Evolutionary conservation across 169 alveolate genomes (phyloP).

Genomic region (Eimeria acervulina): DNA sequence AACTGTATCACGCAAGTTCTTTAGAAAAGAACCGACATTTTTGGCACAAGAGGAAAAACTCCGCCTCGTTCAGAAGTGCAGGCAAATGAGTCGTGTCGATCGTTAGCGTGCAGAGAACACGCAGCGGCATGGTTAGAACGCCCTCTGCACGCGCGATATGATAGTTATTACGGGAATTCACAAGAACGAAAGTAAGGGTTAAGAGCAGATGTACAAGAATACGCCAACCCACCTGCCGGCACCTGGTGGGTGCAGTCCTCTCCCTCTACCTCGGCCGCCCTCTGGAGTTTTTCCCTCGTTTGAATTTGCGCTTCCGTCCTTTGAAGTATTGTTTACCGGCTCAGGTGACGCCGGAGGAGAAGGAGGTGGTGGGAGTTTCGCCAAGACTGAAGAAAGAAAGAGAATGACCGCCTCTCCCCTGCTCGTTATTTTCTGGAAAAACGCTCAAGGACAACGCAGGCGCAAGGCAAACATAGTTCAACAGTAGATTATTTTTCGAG

Average conservation of each 20-base stretch:
- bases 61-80: background rate
- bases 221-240: conserved; percentile 39
- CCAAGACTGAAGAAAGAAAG: conserved; percentile 8
- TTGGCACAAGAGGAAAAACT: background rate
- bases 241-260: conserved; percentile 55
- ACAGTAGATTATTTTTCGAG: background rate
- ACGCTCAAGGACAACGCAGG: background rate
- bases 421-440: conserved; percentile 41
- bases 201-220: no score
- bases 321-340: background rate
- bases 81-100: background rate
- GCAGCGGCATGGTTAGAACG: background rate
- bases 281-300: background rate
- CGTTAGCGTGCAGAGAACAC: background rate
- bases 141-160: background rate
- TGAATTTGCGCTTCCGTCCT: background rate
- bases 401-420: conserved; percentile 35
- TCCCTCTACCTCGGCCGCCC: conserved; percentile 39
- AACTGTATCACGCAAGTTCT: background rate
- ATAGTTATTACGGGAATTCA: no score
- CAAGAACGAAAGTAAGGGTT: background rate
- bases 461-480: background rate
- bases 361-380: conserved; percentile 19
- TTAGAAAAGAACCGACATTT: no score
- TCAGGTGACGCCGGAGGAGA: background rate